Evolutionary conservation across 1,284 basidiomycete species (phyloP), one percentile per base, ranked within the genome.

Genomic region (Trichosporon ovoides): DNA sequence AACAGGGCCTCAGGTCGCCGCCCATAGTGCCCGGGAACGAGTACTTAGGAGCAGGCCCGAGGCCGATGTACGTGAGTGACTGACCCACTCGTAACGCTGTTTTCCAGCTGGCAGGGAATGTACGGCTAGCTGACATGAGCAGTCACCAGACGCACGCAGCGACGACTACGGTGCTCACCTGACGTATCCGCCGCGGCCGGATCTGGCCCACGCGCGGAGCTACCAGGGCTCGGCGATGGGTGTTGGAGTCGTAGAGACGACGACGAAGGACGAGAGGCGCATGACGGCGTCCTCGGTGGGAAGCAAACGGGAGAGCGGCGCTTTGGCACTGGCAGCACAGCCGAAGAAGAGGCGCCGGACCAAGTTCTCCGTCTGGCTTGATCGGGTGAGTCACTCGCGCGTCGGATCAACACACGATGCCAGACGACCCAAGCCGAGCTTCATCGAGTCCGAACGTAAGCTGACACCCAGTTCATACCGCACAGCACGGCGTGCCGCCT

Each of bases 401-500:
- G n/a, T n/a, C n/a, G n/a, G n/a, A n/a, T n/a, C n/a, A n/a, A n/a
- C n/a, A n/a, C n/a, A n/a, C n/a, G n/a, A n/a, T n/a, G n/a, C n/a
- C n/a, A n/a, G n/a, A n/a, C n/a, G n/a, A n/a, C n/a, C n/a, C n/a
- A n/a, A n/a, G n/a, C n/a, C n/a, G n/a, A n/a, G n/a, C n/a, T n/a
- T n/a, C n/a, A n/a, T n/a, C n/a, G n/a, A n/a, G n/a, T n/a, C n/a
- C n/a, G n/a, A n/a, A n/a, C n/a, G n/a, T n/a, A n/a, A n/a, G n/a
- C n/a, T n/a, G n/a, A n/a, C n/a, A n/a, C n/a, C 37, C 28, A 57
- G 86, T 76, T 87, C 66, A 77, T 90, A 51, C 89, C 90, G 3
- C 87, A 88, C 72, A 90, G 89, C 11, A 74, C 85, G 66, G 84
- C 87, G 11, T 91, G 89, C 71, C 84, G 87, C 53, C 78, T 91